phyloP scores from a whole-genome alignment of 2,329 filamentous ascomycete genomes.

The Dactylella cylindrospora region DNA sequence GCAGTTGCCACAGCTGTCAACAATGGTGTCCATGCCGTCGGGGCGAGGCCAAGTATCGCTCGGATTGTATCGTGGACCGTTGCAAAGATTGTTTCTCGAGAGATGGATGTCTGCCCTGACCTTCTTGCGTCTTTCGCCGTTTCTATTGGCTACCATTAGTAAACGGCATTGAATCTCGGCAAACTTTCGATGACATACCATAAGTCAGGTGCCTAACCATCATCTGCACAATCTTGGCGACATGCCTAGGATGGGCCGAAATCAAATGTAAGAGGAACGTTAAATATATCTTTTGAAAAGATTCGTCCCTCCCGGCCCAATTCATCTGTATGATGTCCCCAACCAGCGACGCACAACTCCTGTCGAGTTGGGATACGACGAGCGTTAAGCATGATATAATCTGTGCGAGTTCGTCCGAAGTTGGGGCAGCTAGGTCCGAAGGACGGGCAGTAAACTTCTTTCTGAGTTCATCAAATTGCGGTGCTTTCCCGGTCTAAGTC shows the following conservation, averaged over 20 bases:
- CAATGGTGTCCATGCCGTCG: slow-evolving; percentile 71
- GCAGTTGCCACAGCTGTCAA: slow-evolving; percentile 58
- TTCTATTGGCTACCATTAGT: slow-evolving; percentile 54
- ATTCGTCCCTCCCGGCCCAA: slow-evolving; percentile 66
- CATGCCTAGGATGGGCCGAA: slow-evolving; percentile 78
- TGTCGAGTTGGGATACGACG: slow-evolving; percentile 63
- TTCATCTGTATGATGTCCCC: slow-evolving; percentile 62
- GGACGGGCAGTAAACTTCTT: slow-evolving; percentile 49
- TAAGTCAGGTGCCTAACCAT: slow-evolving; percentile 75
- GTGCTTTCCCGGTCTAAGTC: slow-evolving; percentile 32
- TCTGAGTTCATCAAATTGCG: slow-evolving; percentile 36
- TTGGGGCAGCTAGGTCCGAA: slow-evolving; percentile 50
- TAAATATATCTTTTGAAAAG: slow-evolving; percentile 67
- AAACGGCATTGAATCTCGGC: slow-evolving; percentile 53
- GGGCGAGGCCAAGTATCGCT: slow-evolving; percentile 77
- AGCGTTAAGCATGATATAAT: slow-evolving; percentile 63
- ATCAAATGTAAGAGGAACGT: slow-evolving; percentile 71
- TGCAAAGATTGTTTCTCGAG: slow-evolving; percentile 65
- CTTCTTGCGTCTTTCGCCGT: slow-evolving; percentile 54
- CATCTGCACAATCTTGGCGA: slow-evolving; percentile 73
- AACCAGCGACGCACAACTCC: slow-evolving; percentile 63
- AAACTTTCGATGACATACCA: slow-evolving; percentile 50
- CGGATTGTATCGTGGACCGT: slow-evolving; percentile 75
- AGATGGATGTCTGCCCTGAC: slow-evolving; percentile 61
- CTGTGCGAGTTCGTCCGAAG: slow-evolving; percentile 52